Conservation (phyloP, 805 yeast genomes). For the Monosporozyma aerobia region DNA sequence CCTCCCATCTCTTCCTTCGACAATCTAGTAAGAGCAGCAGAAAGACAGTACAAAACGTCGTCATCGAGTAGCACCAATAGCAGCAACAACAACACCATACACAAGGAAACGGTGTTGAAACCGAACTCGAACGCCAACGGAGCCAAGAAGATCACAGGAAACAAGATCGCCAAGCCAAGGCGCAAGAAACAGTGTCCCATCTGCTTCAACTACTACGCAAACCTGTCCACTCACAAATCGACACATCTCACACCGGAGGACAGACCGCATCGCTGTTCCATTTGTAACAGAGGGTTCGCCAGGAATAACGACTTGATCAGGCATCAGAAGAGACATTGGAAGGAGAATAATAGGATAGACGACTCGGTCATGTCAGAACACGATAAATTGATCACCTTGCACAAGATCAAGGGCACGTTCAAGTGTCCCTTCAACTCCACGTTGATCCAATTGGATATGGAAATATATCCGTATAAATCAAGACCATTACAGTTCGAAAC, state of each 20-base stretch:
- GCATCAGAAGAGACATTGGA: constrained; percentile 80
- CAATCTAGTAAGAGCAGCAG: constrained; percentile 22
- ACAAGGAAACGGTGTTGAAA: not conserved
- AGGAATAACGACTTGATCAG: constrained; percentile 79
- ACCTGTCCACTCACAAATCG: constrained; percentile 74
- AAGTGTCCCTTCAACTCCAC: constrained; percentile 59
- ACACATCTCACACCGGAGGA: constrained; percentile 64
- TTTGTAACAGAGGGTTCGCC: constrained; percentile 79
- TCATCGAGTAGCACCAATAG: not conserved
- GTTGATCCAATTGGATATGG: constrained; percentile 25
- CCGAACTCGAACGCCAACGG: not conserved
- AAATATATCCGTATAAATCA: constrained; percentile 21
- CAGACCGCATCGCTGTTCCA: constrained; percentile 69
- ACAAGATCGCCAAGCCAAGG: constrained; percentile 36
- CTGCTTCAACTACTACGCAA: constrained; percentile 60
- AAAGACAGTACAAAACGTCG: constrained; percentile 12
- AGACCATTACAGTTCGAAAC: constrained; percentile 21
- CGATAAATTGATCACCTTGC: constrained; percentile 23
- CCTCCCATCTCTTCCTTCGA: constrained; percentile 29
- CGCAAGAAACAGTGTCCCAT: constrained; percentile 66
- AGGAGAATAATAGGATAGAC: constrained; percentile 36
- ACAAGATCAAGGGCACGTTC: constrained; percentile 37
- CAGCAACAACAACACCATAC: not conserved
- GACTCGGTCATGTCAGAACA: constrained; percentile 6
- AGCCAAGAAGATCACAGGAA: not conserved